These are phyloP conservation scores for Ceraceosorus guamensis DNA, from an alignment of 1,284 basidiomycete genomes.

Conservation along the genomic window DNA sequence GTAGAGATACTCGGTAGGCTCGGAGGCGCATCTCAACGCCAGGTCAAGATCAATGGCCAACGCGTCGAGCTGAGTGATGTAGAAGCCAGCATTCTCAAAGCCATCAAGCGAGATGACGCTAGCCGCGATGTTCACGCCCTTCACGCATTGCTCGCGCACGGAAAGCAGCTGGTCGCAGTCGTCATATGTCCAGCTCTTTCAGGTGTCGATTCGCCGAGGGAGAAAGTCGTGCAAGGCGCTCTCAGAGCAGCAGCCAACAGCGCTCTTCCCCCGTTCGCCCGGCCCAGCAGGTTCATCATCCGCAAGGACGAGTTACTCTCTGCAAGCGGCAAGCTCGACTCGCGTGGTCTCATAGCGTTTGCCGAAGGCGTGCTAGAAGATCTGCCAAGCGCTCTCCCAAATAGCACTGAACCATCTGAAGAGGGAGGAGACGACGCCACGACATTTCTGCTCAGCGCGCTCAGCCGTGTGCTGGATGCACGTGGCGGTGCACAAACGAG, in stretches of 20 bases:
- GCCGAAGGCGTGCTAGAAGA: neutral
- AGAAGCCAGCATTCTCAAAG: conserved; percentile 1
- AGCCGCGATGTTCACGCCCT: conserved; percentile 1
- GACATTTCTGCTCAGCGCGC: neutral
- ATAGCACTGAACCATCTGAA: too few species aligned
- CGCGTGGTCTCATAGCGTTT: neutral
- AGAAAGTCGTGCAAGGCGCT: neutral
- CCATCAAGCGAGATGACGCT: neutral
- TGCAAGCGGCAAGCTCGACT: neutral
- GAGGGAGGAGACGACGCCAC: neutral
- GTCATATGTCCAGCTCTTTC: conserved; percentile 1
- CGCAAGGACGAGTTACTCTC: neutral
- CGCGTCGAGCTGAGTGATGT: conserved; percentile 15
- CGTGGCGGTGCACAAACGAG: too few species aligned
- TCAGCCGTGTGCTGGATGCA: too few species aligned
- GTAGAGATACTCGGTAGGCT: conserved; percentile 17
- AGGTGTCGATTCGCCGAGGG: conserved; percentile 4
- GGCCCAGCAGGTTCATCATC: neutral
- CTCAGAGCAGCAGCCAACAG: neutral
- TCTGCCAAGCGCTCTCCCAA: too few species aligned
- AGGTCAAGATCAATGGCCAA: conserved; percentile 14
- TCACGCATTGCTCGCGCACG: neutral
- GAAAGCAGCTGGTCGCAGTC: neutral
- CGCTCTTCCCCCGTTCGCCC: conserved; percentile 2
- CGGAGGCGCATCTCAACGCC: conserved; percentile 6